Evolutionary conservation across 2,329 filamentous ascomycete species (phyloP).

Genomic region (Rachicladosporium sp.): DNA sequence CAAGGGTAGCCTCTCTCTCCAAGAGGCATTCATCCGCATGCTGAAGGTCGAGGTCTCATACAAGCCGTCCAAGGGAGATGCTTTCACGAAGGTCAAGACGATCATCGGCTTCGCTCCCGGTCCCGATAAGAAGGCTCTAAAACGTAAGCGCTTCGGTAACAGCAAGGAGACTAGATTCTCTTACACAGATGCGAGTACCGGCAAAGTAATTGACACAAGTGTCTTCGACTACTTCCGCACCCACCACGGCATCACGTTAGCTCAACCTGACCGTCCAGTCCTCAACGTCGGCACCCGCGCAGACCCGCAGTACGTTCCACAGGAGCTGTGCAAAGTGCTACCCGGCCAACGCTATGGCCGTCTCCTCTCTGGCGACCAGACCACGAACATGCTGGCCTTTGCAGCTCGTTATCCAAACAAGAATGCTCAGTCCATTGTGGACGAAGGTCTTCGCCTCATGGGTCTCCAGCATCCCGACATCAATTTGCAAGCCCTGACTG

Average conservation of each 20-base stretch:
- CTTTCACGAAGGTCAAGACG: slow-evolving; percentile 26
- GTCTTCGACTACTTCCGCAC: slow-evolving; percentile 40
- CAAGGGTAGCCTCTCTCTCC: slow-evolving; percentile 9
- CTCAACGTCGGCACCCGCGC: slow-evolving; percentile 51
- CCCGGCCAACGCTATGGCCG: slow-evolving; percentile 52
- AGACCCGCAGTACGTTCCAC: slow-evolving; percentile 52
- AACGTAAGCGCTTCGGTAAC: slow-evolving; percentile 15
- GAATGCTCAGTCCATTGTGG: slow-evolving; percentile 55
- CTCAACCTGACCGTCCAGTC: slow-evolving; percentile 39
- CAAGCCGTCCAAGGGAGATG: slow-evolving; percentile 5
- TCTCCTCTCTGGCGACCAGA: slow-evolving; percentile 50
- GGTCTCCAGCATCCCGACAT: slow-evolving; percentile 29
- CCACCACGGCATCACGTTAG: slow-evolving; percentile 27
- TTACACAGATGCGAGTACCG: slow-evolving; percentile 11
- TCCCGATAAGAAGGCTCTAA: slow-evolving; percentile 8
- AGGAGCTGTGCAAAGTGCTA: slow-evolving; percentile 51
- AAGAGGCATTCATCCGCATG: slow-evolving; percentile 18
- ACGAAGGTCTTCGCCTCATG: slow-evolving; percentile 44
- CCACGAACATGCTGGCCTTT: slow-evolving; percentile 57
- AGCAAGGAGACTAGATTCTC: slow-evolving; percentile 42
- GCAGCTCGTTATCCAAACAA: slow-evolving; percentile 54
- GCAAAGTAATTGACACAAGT: slow-evolving; percentile 30
- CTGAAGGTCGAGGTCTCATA: slow-evolving; percentile 18
- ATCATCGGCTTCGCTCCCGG: slow-evolving; percentile 34
- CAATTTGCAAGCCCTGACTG: slow-evolving; percentile 10